Evolutionary conservation across 2,329 filamentous ascomycete species (phyloP).

Genomic region (Aspergillus amoenus): DNA sequence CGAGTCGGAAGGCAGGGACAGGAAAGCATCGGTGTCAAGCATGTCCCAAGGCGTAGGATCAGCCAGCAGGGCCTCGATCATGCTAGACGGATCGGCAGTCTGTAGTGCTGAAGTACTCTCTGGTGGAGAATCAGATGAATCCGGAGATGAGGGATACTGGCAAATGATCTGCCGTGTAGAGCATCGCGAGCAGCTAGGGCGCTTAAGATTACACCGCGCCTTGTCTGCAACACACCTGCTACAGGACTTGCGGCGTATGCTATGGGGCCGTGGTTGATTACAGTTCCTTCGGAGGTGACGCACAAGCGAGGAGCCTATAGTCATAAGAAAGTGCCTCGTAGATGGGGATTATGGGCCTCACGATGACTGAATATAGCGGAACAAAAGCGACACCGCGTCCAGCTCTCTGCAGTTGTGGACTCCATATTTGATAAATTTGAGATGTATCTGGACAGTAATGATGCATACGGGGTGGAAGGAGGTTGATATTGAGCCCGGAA

Average conservation of each 20-base stretch:
- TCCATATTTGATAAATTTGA: neutral
- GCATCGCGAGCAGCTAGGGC: conserved; percentile 7
- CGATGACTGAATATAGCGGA: neutral
- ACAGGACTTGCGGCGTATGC: conserved; percentile 3
- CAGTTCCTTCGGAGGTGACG: conserved; percentile 5
- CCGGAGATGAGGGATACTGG: neutral
- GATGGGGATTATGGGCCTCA: neutral
- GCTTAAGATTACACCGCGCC: conserved; percentile 6
- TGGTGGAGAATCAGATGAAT: neutral
- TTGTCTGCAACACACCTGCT: conserved; percentile 1
- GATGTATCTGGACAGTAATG: neutral
- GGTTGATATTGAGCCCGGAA: neutral
- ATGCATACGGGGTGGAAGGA: neutral
- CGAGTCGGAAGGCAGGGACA: neutral
- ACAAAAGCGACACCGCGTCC: neutral
- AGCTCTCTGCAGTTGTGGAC: neutral
- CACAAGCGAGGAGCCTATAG: conserved; percentile 5
- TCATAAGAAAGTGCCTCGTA: neutral
- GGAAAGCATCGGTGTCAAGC: neutral
- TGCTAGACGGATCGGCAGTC: neutral
- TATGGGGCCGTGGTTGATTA: neutral
- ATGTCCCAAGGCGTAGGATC: neutral
- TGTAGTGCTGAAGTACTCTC: neutral
- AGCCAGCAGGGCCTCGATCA: neutral
- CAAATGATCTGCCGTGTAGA: neutral